These are phyloP conservation scores for Phylloporus scabripes DNA, from an alignment of 768 basidiomycete species.

Conservation along the genomic window DNA sequence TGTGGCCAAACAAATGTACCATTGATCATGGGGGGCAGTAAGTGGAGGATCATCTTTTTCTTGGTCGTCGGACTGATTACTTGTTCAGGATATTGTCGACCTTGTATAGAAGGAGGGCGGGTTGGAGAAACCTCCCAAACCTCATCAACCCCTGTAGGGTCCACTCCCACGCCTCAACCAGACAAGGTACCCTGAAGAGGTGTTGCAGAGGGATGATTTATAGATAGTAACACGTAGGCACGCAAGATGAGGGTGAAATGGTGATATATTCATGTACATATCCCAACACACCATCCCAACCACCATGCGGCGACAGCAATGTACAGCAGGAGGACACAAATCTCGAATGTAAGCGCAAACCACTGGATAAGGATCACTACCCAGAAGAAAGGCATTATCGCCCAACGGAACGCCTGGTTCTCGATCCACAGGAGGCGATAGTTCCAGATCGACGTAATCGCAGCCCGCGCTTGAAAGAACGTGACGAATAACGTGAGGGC, in stretches of 20 bases:
- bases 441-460: conserved; percentile 47
- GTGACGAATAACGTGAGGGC: conserved; percentile 42
- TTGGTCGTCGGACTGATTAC: background rate
- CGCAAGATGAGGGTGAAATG: background rate
- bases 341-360: conserved; percentile 58
- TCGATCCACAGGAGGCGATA: conserved; percentile 55
- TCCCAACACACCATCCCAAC: conserved; percentile 62
- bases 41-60: conserved; percentile 26
- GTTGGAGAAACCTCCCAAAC: conserved; percentile 30
- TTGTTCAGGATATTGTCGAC: conserved; percentile 57
- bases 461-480: conserved; percentile 54
- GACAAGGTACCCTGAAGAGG: background rate
- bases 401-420: conserved; percentile 58
- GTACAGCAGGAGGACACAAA: conserved; percentile 52
- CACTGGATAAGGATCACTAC: conserved; percentile 61
- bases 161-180: background rate
- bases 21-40: conserved; percentile 69
- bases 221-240: conserved; percentile 11
- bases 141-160: conserved; percentile 1
- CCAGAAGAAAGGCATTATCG: conserved; percentile 58
- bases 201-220: background rate
- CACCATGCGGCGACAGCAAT: conserved; percentile 64
- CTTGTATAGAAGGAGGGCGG: conserved; percentile 55
- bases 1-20: conserved; percentile 69
- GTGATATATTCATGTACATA: conserved; percentile 34